Base-by-base conservation (phyloP, 2,329 filamentous ascomycete species). In the Trichothecium sympodiale region DNA sequence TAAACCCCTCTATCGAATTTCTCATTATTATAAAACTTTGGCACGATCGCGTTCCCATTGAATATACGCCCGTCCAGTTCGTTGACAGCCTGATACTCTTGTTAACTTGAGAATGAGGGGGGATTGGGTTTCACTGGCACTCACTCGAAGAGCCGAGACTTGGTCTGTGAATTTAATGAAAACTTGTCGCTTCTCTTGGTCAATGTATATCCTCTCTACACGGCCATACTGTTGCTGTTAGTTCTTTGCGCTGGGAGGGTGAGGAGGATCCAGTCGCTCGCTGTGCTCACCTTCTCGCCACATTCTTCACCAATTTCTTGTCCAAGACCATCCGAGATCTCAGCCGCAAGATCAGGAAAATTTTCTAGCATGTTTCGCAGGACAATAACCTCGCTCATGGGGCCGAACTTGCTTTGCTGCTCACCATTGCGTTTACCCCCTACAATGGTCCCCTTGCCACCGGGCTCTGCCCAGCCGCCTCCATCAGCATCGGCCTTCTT, bases 281-380 rank as follows among this genome's bases (percentile, higher is more conserved):
- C 20, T 25, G 20, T 25, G 6, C 43, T 38, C 41, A 80, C 74
- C 69, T 88, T 87, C 44, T 85, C 77, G 34, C 79, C 80, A 57
- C 93, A 95, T 53, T 94, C 85, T 51, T 95, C 85, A 6, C 91
- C 91, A 57, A 98, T 95, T 55, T 95, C 88, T 61, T 96, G 89
- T 46, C 89, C 80, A 34, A 98, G 62, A 0, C 76, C 76, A 12
- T 71, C 70, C 40, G 79, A 74, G 33, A 94, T 75, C 56, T 95
- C 89, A n/a, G 67, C 69, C 38, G 80, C 73, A 31, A 94, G 61
- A 52, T 94, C 66, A 2, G 62, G 71, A 67, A 96, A 78, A 5
- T 81, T 83, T 42, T 91, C 78, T 2, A 96, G 71, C 83, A 96
- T 95, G 34, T 84, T 80, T 36, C 73, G 71, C 14, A 95, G 62